These are phyloP conservation scores for Sarocladium strictum DNA, from an alignment of 2,329 filamentous ascomycete genomes.

Conservation along the genomic window DNA sequence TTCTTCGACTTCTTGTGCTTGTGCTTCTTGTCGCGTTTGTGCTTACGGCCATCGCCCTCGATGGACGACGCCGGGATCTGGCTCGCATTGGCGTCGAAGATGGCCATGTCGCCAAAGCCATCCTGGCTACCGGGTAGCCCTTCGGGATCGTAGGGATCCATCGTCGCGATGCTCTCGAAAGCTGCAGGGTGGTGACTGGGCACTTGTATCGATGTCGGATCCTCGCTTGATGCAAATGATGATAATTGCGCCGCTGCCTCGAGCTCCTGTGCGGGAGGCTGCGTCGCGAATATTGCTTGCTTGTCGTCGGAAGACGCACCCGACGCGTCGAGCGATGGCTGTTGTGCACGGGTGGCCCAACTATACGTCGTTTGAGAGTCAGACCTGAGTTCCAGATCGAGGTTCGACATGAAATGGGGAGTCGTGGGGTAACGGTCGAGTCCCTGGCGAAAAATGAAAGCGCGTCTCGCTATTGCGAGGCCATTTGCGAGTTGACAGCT, in stretches of 20 bases:
- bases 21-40: slow-evolving; percentile 17
- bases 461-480: slow-evolving; percentile 5
- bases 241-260: not conserved
- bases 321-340: not conserved
- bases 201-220: not conserved
- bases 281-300: slow-evolving; percentile 4
- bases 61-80: slow-evolving; percentile 18
- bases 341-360: not conserved
- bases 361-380: not conserved
- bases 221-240: not conserved
- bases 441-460: not conserved
- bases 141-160: slow-evolving; percentile 9
- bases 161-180: not conserved
- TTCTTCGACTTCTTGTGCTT: slow-evolving; percentile 28
- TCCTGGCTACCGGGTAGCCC: slow-evolving; percentile 9
- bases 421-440: not conserved
- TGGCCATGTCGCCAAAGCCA: slow-evolving; percentile 7
- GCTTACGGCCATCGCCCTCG: not conserved
- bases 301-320: not conserved
- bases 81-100: slow-evolving; percentile 3
- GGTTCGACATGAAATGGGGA: not conserved
- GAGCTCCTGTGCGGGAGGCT: not conserved
- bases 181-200: not conserved
- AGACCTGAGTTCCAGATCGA: not conserved
- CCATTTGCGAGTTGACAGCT: slow-evolving; percentile 4